Base-by-base conservation (phyloP, 78 protist species). In the slime mould (Dictyostelium discoideum) region DNA sequence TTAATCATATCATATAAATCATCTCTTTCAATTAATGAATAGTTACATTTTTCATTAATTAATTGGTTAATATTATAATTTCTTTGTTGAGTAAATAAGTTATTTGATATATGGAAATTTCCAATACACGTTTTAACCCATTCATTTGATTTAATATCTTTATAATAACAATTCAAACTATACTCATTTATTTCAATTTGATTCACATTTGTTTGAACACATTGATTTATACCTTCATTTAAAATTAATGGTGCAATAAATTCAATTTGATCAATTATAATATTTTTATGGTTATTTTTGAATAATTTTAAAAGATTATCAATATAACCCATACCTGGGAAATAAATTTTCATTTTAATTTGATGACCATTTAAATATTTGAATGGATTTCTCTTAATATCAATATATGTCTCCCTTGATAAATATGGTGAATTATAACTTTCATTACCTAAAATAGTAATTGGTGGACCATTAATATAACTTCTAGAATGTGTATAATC, bases 351-450 rank as follows among this genome's bases (percentile, higher is more conserved):
- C 3, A 42, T 46, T 24, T 76, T 60, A 4, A 87, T 40, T 74
- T 60, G 54, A 46, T 87, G 93, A 10, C 93, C 93, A 32, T 87
- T 87, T 9, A 87, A 42, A 65, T 44, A 44, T 78, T 22, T 9
- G 22, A 78, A 78, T 78, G 84, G 84, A 10, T 78, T 39, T 22
- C 63, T 78, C 11, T 78, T 32, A 44, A 40, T 44, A 40, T 78
- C 42, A 13, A 78, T 78, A 78, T 14, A 20, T 46, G 84, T 78
- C 44, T 78, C 22, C 7, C 50, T 5, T 44, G 50, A 44, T 44
- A 44, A 44, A 78, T 29, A 78, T 10, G 63, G 81, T 20, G 82
- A 24, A 76, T 24, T 76, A 4, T 16, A 69, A 69, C 4, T 26
- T 69, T 22, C 10, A 69, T 69, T 69, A 76, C 82, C 82, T 24